phyloP scores from a whole-genome alignment of 805 yeast genomes.

The Yueomyces sinensis region DNA sequence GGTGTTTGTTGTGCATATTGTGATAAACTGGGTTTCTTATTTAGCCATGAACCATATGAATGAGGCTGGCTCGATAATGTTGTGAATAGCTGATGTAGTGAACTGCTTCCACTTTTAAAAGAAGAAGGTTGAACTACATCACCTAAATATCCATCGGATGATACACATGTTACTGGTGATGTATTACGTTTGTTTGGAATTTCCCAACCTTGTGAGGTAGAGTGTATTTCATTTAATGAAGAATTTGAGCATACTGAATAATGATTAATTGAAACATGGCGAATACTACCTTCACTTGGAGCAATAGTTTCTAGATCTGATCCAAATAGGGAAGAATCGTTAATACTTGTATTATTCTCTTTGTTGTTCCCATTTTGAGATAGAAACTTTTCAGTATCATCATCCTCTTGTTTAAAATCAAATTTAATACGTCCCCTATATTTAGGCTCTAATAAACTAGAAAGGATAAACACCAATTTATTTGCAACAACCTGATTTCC shows the following conservation, averaged over 20 bases:
- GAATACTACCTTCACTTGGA: not conserved
- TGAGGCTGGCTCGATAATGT: constrained; percentile 24
- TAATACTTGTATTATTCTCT: not conserved
- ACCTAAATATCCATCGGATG: constrained; percentile 19
- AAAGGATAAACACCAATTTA: constrained; percentile 38
- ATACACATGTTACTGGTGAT: constrained; percentile 18
- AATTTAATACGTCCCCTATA: constrained; percentile 7
- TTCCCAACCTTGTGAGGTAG: constrained; percentile 27
- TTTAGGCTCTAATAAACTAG: constrained; percentile 34
- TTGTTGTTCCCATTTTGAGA: not conserved
- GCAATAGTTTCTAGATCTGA: no score
- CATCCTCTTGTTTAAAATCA: not conserved
- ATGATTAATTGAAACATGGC: not conserved
- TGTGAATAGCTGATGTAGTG: constrained; percentile 27
- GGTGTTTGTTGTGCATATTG: constrained; percentile 16
- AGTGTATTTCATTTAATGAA: constrained; percentile 1
- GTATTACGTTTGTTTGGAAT: constrained; percentile 24
- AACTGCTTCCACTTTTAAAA: constrained; percentile 24
- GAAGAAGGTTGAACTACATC: constrained; percentile 25
- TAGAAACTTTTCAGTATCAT: not conserved
- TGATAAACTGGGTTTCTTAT: constrained; percentile 13
- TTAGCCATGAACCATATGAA: constrained; percentile 24
- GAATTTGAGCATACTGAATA: no score
- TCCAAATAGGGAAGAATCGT: no score
- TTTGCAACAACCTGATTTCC: constrained; percentile 50